A percentile compares a stretch with the other conserved stretches of the same genome.
phyloP scores from a whole-genome alignment of 2,329 filamentous ascomycete species.

The Diaporthe citrichinensis region DNA sequence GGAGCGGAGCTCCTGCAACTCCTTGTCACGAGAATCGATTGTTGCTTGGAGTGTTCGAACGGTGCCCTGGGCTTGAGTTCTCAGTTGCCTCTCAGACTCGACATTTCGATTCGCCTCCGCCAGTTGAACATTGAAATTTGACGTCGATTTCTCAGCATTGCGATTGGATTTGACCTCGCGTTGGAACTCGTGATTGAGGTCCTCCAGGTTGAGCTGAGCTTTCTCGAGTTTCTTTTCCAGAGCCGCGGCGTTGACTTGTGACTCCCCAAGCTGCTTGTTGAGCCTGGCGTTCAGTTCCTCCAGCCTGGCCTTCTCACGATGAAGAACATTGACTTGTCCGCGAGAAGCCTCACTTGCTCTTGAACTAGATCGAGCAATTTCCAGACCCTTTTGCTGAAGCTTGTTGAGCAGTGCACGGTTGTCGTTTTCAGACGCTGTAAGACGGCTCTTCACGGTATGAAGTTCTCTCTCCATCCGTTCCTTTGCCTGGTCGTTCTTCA shows the following conservation, averaged over 20 bases:
- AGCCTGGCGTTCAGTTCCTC: slow-evolving; percentile 88
- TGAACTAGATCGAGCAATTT: slow-evolving; percentile 92
- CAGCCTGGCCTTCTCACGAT: slow-evolving; percentile 84
- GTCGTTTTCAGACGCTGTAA: slow-evolving; percentile 95
- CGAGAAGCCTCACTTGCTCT: slow-evolving; percentile 88
- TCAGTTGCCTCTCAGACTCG: slow-evolving; percentile 90
- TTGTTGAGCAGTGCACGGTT: slow-evolving; percentile 97
- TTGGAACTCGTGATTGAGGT: slow-evolving; percentile 91
- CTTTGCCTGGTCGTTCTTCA: slow-evolving; percentile 94
- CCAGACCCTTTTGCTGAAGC: slow-evolving; percentile 95
- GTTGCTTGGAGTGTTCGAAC: slow-evolving; percentile 84
- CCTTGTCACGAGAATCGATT: slow-evolving; percentile 83
- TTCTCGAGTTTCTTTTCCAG: slow-evolving; percentile 97
- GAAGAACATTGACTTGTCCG: slow-evolving; percentile 80
- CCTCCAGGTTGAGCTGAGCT: slow-evolving; percentile 87
- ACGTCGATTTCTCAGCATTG: slow-evolving; percentile 90
- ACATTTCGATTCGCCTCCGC: slow-evolving; percentile 91
- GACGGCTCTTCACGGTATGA: slow-evolving; percentile 88
- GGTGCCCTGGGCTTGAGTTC: slow-evolving; percentile 87
- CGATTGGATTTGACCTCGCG: slow-evolving; percentile 91
- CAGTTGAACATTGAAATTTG: slow-evolving; percentile 83
- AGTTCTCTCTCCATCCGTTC: slow-evolving; percentile 93
- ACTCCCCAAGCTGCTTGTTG: slow-evolving; percentile 86
- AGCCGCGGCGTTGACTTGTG: slow-evolving; percentile 84
- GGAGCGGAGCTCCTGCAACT: slow-evolving; percentile 83